These are phyloP conservation scores for Isatis tinctoria DNA, from an alignment of 345 rosid species.

Conservation along the genomic window DNA sequence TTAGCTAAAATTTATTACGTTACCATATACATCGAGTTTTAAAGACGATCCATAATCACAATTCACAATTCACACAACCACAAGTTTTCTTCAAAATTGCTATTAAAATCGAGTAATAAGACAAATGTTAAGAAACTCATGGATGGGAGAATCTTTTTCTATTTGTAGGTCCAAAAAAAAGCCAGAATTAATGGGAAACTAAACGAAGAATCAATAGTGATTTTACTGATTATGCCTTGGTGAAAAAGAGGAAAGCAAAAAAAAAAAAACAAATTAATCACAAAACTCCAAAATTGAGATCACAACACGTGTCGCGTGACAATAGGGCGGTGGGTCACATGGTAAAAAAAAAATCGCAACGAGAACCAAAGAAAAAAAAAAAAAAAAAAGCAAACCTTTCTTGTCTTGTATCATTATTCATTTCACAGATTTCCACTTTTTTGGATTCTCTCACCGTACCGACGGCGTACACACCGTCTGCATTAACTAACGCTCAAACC, in stretches of 20 bases:
- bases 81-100: neutral
- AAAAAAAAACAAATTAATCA: neutral
- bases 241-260: neutral
- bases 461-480: constrained; percentile 31
- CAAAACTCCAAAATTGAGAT: constrained; percentile 23
- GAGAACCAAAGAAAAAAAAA: neutral
- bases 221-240: constrained; percentile 24
- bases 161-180: constrained; percentile 19
- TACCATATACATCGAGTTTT: neutral
- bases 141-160: neutral
- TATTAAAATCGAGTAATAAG: constrained; percentile 3
- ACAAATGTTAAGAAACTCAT: neutral
- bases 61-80: constrained; percentile 2
- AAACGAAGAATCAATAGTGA: neutral
- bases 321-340: constrained; percentile 34
- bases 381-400: neutral
- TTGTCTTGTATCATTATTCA: constrained; percentile 11
- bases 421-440: constrained; percentile 27
- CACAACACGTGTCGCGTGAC: constrained; percentile 27
- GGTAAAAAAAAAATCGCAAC: neutral
- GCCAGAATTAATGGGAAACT: constrained; percentile 29
- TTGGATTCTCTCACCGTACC: constrained; percentile 34
- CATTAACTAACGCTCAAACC: neutral
- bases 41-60: neutral
- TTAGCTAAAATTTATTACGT: constrained; percentile 23